Evolutionary conservation across 805 yeast genomes (phyloP), one percentile per base, ranked within the genome.

Genomic region (Metschnikowia continentalis): DNA sequence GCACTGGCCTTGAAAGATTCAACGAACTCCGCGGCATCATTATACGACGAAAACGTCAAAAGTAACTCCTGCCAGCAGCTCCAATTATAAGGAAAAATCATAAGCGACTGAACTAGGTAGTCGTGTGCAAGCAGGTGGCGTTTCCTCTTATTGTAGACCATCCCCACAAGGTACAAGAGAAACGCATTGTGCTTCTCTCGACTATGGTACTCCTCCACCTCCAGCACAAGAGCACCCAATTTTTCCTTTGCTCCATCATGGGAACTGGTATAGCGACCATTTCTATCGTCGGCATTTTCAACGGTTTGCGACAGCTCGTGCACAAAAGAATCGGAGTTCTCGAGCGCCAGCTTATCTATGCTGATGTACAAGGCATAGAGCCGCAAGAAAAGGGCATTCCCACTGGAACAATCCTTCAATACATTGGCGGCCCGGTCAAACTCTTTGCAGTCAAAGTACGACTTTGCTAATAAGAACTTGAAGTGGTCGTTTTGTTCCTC

Each of bases 41-140:
- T 86, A 49, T 82, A 75, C 32, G 81, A 77, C 6, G 79, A 67
- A 30, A 89, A 68, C 48, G 88, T 81, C 3, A 81, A 71, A 11
- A 82, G 70, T 37, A 94, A 72, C 62, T 92, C 97, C 51, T 78
- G 76, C 97, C 97, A 94, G 52, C 94, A 86, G 49, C 91, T 80
- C 99, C 99, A 94, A 65, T 92, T 92, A 65, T 77, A 87, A 0
- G 97, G 96, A 59, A 84, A 90, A 30, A 76, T 46, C 22, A 77
- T 71, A 13, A 92, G 62, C 1, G 97, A 85, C 43, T 75, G 75
- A 32, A 82, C 72, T 32, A 91, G 75, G 42, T 72, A 71, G 22
- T 77, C 72, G 51, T 84, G 82, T 0, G 97, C 97, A 35, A 71
- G 64, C 1, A 70, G 57, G n/a, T 69, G 68, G 55, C 85, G 82